These are phyloP conservation scores for Thuidium tamariscinum DNA, from an alignment of 225 moss, liverwort and hornwort genomes.

Conservation along the genomic window DNA sequence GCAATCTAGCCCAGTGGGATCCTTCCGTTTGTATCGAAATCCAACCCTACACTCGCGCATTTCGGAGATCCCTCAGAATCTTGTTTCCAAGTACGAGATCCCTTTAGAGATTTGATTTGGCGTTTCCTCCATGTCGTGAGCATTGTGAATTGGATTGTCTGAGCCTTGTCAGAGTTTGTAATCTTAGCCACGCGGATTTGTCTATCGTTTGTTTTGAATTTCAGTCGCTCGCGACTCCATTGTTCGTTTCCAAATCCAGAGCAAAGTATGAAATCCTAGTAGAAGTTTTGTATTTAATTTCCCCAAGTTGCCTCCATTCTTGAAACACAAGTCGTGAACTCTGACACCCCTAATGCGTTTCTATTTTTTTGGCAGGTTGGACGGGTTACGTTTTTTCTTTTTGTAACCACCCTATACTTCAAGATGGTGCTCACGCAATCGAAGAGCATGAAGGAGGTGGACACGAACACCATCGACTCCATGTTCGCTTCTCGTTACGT, in stretches of 20 bases:
- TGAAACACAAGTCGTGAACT: neutral
- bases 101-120: neutral
- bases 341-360: neutral
- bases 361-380: neutral
- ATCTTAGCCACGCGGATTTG: too few species aligned
- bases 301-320: neutral
- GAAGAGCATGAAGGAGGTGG: slow-evolving; percentile 9
- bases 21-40: neutral
- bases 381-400: neutral
- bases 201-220: neutral
- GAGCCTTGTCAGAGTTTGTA: neutral
- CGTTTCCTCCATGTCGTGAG: neutral
- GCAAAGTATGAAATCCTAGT: neutral
- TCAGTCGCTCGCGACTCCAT: neutral
- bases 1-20: too few species aligned
- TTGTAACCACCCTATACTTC: neutral
- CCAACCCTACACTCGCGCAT: neutral
- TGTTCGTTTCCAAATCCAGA: neutral
- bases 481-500: slow-evolving; percentile 38
- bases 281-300: neutral
- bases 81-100: neutral
- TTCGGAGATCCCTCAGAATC: neutral
- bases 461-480: slow-evolving; percentile 12
- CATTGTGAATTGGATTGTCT: neutral
- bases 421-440: slow-evolving; percentile 22